phyloP scores from a whole-genome alignment of 2,329 filamentous ascomycete genomes.

The Lasiodiplodia citricola region DNA sequence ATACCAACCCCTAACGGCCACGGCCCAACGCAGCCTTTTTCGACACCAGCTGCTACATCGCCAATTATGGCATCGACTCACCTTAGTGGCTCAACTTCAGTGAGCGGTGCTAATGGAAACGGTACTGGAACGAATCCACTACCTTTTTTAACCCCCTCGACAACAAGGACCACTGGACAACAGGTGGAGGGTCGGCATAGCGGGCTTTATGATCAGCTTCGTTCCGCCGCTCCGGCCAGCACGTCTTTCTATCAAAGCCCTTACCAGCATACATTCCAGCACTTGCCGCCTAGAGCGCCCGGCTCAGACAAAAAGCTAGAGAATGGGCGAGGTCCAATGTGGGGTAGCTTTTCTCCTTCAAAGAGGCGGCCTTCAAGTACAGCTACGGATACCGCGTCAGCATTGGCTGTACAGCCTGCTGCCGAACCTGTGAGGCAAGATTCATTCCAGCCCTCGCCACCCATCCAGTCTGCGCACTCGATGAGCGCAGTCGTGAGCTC shows the following conservation, averaged over 20 bases:
- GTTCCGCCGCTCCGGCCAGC: too few species aligned
- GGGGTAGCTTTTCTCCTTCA: conserved; percentile 7
- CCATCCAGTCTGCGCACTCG: background rate
- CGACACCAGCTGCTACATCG: background rate
- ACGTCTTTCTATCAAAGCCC: background rate
- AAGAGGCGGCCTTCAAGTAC: background rate
- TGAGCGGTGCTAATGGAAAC: background rate
- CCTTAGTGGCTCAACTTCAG: background rate
- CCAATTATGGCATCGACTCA: background rate
- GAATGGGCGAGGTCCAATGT: background rate
- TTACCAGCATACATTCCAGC: background rate
- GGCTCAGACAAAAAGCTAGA: background rate
- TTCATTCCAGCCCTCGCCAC: background rate
- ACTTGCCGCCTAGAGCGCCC: background rate
- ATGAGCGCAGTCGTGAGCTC: background rate
- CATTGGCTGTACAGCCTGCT: background rate
- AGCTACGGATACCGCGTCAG: background rate
- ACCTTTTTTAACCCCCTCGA: background rate
- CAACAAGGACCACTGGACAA: background rate
- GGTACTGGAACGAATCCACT: background rate
- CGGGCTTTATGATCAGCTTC: background rate
- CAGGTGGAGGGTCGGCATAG: background rate
- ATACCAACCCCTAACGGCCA: background rate
- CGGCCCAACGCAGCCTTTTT: too few species aligned
- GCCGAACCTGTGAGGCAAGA: background rate